These are phyloP conservation scores for Neofusicoccum parvum DNA, from an alignment of 2,329 filamentous ascomycete species.

Conservation along the genomic window DNA sequence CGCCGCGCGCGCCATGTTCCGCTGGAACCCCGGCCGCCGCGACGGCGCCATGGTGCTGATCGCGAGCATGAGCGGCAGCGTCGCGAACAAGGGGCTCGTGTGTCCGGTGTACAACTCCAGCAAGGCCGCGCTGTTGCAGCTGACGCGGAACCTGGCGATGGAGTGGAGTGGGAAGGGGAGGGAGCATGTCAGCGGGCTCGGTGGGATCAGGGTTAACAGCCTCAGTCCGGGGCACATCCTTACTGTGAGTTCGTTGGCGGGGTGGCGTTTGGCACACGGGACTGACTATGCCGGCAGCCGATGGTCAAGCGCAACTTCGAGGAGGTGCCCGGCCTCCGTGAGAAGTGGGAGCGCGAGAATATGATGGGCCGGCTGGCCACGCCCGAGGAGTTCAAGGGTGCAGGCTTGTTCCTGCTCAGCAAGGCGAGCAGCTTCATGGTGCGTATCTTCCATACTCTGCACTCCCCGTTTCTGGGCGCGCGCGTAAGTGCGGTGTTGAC, in stretches of 20 bases:
- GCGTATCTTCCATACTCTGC: background rate
- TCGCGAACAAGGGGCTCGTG: slow-evolving; percentile 63
- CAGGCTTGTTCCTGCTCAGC: slow-evolving; percentile 38
- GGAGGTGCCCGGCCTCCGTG: slow-evolving; percentile 63
- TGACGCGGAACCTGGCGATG: slow-evolving; percentile 67
- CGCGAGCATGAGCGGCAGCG: slow-evolving; percentile 62
- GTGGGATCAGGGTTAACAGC: slow-evolving; percentile 76
- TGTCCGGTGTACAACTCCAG: slow-evolving; percentile 73
- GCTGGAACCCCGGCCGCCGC: slow-evolving; percentile 44
- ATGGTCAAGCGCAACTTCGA: slow-evolving; percentile 82
- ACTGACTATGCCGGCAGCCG: slow-evolving; percentile 38
- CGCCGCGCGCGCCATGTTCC: slow-evolving; percentile 63
- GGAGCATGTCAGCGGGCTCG: slow-evolving; percentile 47
- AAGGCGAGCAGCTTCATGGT: slow-evolving; percentile 41
- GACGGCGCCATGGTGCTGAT: slow-evolving; percentile 63
- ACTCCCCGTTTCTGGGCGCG: background rate
- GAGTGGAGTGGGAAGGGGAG: slow-evolving; percentile 58
- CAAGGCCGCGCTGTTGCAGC: slow-evolving; percentile 72
- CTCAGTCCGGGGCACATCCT: slow-evolving; percentile 78
- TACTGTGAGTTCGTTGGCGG: slow-evolving; percentile 44
- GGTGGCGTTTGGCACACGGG: too few relatives aligned
- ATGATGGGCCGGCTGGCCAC: slow-evolving; percentile 63
- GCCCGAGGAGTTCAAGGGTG: slow-evolving; percentile 40
- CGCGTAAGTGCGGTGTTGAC: background rate
- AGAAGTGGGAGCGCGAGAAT: slow-evolving; percentile 76